Evolutionary conservation across 345 rosid genomes (phyloP), one percentile per base, ranked within the genome.

Genomic region (Eucalyptus pumila): DNA sequence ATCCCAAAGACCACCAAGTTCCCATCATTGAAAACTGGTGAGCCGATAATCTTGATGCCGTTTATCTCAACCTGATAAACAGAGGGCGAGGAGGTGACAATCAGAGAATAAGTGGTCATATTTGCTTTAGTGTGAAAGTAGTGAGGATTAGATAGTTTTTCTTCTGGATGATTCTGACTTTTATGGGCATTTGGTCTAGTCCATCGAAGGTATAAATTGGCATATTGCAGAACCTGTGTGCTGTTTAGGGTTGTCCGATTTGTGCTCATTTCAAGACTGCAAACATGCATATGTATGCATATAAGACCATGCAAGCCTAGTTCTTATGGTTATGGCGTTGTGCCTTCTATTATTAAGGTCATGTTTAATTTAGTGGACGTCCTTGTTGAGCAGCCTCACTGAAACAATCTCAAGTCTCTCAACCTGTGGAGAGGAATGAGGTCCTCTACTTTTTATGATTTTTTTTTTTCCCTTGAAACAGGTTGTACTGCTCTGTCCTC

Each of bases 11-110:
- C 88, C 5, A 90, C 87, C 90, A 93, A 87, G 60, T 88, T 88
- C 48, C 93, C 95, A 12, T 91, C 94, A 27, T 92, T 90, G 86
- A 89, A 93, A 12, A 93, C 30, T 2, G 94, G 92, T 4, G 91
- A 88, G 9, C 85, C 89, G 4, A 45, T 60, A 16, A 94, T 76
- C 76, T 85, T 89, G 88, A 92, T 90, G 2, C 91, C 92, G 17
- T 92, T 94, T 11, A 93, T 54, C 3, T 88, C 90, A n/a, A 91
- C 47, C 11, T 65, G 42, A 34, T 44, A 32, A 47, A 65, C 87
- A 72, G 88, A 14, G 4, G 90, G 85, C 2, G 88, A 17, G 3
- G 94, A 87, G 54, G 93, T 90, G 92, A 93, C 49, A 62, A 60
- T 26, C 65, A 94, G 91, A 30, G 94, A 91, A 88, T 87, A 89